phyloP scores from a whole-genome alignment of 2,329 filamentous ascomycete genomes.

The Fusarium sp. region DNA sequence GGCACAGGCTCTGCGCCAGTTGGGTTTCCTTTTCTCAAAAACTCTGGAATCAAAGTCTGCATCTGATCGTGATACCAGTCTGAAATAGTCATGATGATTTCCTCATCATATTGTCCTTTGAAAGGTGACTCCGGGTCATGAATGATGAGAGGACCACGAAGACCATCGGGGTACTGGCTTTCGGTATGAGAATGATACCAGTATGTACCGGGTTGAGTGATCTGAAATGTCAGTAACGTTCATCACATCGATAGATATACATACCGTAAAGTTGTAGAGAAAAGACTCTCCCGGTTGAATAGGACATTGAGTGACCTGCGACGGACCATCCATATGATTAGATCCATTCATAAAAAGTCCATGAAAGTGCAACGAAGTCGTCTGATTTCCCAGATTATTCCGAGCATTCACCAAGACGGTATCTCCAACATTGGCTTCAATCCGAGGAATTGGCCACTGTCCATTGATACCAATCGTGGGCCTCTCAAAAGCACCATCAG shows the following conservation, averaged over 20 bases:
- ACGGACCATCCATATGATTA: slow-evolving; percentile 79
- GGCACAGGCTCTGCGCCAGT: slow-evolving; percentile 77
- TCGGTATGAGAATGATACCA: slow-evolving; percentile 83
- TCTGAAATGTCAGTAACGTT: slow-evolving; percentile 52
- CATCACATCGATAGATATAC: not conserved
- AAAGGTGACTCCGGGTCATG: slow-evolving; percentile 74
- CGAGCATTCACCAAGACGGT: slow-evolving; percentile 70
- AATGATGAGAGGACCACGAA: slow-evolving; percentile 75
- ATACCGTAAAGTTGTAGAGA: slow-evolving; percentile 78
- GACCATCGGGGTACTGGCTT: slow-evolving; percentile 79
- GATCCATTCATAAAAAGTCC: slow-evolving; percentile 79
- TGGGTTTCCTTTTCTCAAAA: slow-evolving; percentile 69
- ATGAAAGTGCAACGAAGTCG: slow-evolving; percentile 78
- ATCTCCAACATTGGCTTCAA: slow-evolving; percentile 75
- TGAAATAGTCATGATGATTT: slow-evolving; percentile 75
- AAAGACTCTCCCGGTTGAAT: slow-evolving; percentile 76
- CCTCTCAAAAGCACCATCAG: slow-evolving; percentile 75
- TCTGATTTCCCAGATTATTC: slow-evolving; percentile 74
- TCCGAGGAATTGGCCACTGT: slow-evolving; percentile 79
- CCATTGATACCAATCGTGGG: slow-evolving; percentile 84
- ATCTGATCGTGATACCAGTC: slow-evolving; percentile 79
- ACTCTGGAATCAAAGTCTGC: slow-evolving; percentile 60
- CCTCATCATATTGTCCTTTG: slow-evolving; percentile 70
- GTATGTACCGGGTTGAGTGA: slow-evolving; percentile 79
- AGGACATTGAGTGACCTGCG: slow-evolving; percentile 75